phyloP scores from a whole-genome alignment of 495 filamentous ascomycete genomes.

The Tricharina praecox region DNA sequence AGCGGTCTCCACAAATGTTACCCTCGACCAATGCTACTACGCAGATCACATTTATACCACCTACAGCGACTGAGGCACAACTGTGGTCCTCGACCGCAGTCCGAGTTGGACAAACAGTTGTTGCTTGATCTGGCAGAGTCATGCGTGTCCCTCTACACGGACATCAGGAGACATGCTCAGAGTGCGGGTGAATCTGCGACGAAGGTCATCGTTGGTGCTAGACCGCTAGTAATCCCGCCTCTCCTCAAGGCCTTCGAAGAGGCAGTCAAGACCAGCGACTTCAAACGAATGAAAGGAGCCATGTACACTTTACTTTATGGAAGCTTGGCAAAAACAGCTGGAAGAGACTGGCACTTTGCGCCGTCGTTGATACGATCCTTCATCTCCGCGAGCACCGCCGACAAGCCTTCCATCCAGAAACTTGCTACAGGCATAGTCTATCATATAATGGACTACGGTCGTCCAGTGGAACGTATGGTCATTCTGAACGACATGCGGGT shows the following conservation, averaged over 20 bases:
- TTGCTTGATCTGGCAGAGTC: slow-evolving; percentile 81
- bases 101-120: slow-evolving; percentile 64
- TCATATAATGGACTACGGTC: slow-evolving; percentile 79
- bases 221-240: slow-evolving; percentile 73
- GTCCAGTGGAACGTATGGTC: slow-evolving; percentile 67
- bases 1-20: slow-evolving; percentile 84
- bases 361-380: slow-evolving; percentile 72
- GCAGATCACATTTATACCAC: slow-evolving; percentile 86
- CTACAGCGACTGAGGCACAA: slow-evolving; percentile 86
- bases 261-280: slow-evolving; percentile 66
- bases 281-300: slow-evolving; percentile 80
- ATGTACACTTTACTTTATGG: slow-evolving; percentile 81
- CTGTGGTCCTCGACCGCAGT: slow-evolving; percentile 65
- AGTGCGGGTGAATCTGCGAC: slow-evolving; percentile 80
- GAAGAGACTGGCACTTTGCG: slow-evolving; percentile 82
- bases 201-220: slow-evolving; percentile 74
- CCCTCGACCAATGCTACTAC: slow-evolving; percentile 70
- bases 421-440: slow-evolving; percentile 66
- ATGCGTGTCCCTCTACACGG: slow-evolving; percentile 83
- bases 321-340: slow-evolving; percentile 70
- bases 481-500: slow-evolving; percentile 61
- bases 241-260: slow-evolving; percentile 62
- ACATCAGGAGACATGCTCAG: slow-evolving; percentile 86
- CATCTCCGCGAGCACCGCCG: slow-evolving; percentile 72
- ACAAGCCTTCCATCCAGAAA: slow-evolving; percentile 86